These are phyloP conservation scores for Fusarium mexicanum DNA, from an alignment of 2,329 filamentous ascomycete species.

Conservation along the genomic window DNA sequence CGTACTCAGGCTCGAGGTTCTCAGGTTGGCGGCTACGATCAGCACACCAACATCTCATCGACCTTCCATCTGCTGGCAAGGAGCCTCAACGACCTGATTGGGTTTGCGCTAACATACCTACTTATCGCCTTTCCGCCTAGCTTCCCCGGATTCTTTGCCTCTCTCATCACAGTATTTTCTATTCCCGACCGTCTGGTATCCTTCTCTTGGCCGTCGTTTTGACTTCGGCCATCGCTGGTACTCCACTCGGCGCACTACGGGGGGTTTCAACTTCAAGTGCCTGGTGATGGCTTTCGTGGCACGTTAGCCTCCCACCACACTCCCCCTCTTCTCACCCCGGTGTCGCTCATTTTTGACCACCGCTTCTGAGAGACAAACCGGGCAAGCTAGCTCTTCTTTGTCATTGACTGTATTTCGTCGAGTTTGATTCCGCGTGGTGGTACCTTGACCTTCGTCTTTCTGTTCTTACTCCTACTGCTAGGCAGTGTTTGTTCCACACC, in stretches of 20 bases:
- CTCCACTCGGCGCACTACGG: conserved; percentile 44
- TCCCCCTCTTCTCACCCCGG: conserved; percentile 47
- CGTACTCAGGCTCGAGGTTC: conserved; percentile 27
- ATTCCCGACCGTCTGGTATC: conserved; percentile 37
- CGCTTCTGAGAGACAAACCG: conserved; percentile 41
- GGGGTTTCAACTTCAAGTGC: conserved; percentile 41
- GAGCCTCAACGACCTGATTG: conserved; percentile 30
- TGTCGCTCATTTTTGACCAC: conserved; percentile 44
- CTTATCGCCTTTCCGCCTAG: conserved; percentile 42
- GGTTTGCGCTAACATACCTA: conserved; percentile 29
- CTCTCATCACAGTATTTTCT: conserved; percentile 33
- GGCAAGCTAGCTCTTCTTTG: conserved; percentile 45
- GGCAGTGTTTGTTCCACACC: conserved; percentile 45
- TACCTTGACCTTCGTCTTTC: conserved; percentile 49
- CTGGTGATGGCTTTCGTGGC: conserved; percentile 49
- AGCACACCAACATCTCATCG: conserved; percentile 39
- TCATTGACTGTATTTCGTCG: conserved; percentile 49
- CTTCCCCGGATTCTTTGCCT: conserved; percentile 36
- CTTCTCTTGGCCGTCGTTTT: conserved; percentile 35
- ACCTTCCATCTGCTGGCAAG: conserved; percentile 23
- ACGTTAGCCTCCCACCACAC: conserved; percentile 48
- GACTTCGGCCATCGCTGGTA: conserved; percentile 37
- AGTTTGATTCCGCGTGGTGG: conserved; percentile 49
- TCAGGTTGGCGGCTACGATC: conserved; percentile 26
- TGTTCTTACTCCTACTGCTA: conserved; percentile 32